Percentiles rank a stretch among this genome's conserved stretches.
Conservation (phyloP, 192 early-diverging fungal genomes). For the Chytriomyces confervae region DNA sequence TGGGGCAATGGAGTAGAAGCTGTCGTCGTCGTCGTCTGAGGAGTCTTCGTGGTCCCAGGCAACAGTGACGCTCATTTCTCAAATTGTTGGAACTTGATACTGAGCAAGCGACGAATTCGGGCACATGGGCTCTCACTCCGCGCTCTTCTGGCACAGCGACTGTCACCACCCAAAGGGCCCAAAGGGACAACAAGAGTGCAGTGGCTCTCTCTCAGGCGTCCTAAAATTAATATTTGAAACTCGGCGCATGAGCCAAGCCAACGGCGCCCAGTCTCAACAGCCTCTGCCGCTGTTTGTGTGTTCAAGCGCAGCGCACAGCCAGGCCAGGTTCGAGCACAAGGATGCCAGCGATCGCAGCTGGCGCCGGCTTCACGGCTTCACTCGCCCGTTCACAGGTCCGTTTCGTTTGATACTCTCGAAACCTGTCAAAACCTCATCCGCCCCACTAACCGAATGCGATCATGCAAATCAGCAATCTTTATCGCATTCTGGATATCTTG, state of each 20-base stretch:
- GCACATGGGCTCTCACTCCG: too few relatives aligned
- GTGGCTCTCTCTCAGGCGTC: neutral
- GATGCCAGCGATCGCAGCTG: neutral
- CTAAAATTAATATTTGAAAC: neutral
- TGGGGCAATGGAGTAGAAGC: slow-evolving; percentile 18
- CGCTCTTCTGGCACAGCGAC: neutral
- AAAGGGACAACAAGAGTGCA: neutral
- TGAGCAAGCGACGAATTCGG: too few relatives aligned
- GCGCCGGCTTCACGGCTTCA: neutral
- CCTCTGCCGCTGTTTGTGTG: neutral
- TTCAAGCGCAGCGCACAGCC: neutral
- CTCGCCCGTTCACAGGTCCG: neutral
- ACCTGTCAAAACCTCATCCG: too few relatives aligned
- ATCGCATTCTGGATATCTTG: neutral
- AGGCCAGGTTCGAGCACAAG: neutral
- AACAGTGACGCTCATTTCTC: neutral
- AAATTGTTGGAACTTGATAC: too few relatives aligned
- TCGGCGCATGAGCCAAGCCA: neutral
- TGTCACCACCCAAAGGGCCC: neutral
- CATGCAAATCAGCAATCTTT: neutral
- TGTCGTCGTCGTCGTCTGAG: slow-evolving; percentile 16
- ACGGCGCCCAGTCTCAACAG: neutral
- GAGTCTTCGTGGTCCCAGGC: slow-evolving; percentile 13
- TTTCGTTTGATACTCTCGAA: too few relatives aligned
- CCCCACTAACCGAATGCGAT: too few relatives aligned